A percentile compares a stretch with the other conserved stretches of the same genome.
Evolutionary conservation across 1,284 basidiomycete species (phyloP).

Genomic region (Ceraceosorus guamensis): DNA sequence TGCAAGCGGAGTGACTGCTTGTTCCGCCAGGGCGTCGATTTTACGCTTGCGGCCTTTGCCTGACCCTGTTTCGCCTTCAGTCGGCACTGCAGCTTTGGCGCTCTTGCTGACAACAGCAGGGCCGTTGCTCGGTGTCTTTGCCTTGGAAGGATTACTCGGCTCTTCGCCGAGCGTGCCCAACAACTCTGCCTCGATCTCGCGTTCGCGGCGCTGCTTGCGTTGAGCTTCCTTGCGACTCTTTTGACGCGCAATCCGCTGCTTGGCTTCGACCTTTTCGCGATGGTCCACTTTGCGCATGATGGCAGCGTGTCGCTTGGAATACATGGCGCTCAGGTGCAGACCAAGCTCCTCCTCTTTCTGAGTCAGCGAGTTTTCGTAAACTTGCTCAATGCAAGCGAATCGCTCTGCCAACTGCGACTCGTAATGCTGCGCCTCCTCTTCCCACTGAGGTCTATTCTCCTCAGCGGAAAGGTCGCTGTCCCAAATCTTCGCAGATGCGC

Average conservation of each 20-base stretch:
- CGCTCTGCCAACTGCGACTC: conserved; percentile 22
- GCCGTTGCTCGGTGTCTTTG: background rate
- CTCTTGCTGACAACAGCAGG: background rate
- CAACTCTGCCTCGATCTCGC: conserved; percentile 42
- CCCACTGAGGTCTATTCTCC: conserved; percentile 36
- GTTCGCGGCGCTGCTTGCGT: conserved; percentile 22
- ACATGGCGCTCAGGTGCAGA: conserved; percentile 27
- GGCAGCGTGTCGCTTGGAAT: conserved; percentile 32
- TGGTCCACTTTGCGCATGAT: conserved; percentile 23
- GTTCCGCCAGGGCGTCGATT: background rate
- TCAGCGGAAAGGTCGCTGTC: conserved; percentile 42
- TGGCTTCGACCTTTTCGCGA: conserved; percentile 21
- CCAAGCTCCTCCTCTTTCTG: conserved; percentile 25
- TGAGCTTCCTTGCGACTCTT: conserved; percentile 17
- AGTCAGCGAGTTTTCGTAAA: conserved; percentile 14
- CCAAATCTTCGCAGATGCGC: conserved; percentile 12
- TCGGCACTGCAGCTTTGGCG: background rate
- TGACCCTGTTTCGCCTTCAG: background rate
- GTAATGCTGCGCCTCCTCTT: conserved; percentile 33
- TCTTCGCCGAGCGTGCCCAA: conserved; percentile 37
- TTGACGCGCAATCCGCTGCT: conserved; percentile 14
- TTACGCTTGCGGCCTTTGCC: background rate
- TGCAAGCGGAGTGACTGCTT: background rate
- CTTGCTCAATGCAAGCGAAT: conserved; percentile 24
- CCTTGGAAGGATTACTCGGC: conserved; percentile 11